Evolutionary conservation across 805 yeast species (phyloP).

Genomic region (Kodamaea jinghongensis): DNA sequence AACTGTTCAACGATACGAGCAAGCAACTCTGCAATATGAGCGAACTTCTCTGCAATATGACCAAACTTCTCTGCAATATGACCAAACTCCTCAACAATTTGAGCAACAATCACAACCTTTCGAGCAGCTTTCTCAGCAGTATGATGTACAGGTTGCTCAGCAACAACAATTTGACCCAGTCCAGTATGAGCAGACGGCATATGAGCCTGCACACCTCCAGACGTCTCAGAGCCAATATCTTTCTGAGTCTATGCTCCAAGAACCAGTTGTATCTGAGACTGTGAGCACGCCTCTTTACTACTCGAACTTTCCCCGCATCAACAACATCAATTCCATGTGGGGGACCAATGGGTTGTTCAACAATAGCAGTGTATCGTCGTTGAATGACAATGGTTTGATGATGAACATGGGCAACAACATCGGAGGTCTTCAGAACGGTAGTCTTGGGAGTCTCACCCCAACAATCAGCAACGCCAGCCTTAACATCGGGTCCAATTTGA

Average conservation of each 20-base stretch:
- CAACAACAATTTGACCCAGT: slow-evolving; percentile 2
- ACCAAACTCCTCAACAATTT: neutral
- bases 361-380: slow-evolving; percentile 5
- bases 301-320: neutral
- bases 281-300: slow-evolving; percentile 1
- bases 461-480: neutral
- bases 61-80: neutral
- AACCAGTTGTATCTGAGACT: slow-evolving; percentile 1
- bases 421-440: neutral
- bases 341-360: slow-evolving; percentile 3
- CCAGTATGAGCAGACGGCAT: neutral
- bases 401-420: neutral
- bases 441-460: neutral
- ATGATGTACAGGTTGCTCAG: neutral
- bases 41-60: neutral
- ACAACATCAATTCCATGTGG: slow-evolving; percentile 4
- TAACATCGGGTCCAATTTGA: neutral
- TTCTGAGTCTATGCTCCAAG: neutral
- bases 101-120: neutral
- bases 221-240: neutral
- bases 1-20: neutral
- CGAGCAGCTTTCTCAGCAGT: neutral
- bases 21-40: neutral
- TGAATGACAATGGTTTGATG: neutral
- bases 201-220: neutral